Base-by-base conservation (phyloP, 345 rosid species). In the Linum usitatissimum region DNA sequence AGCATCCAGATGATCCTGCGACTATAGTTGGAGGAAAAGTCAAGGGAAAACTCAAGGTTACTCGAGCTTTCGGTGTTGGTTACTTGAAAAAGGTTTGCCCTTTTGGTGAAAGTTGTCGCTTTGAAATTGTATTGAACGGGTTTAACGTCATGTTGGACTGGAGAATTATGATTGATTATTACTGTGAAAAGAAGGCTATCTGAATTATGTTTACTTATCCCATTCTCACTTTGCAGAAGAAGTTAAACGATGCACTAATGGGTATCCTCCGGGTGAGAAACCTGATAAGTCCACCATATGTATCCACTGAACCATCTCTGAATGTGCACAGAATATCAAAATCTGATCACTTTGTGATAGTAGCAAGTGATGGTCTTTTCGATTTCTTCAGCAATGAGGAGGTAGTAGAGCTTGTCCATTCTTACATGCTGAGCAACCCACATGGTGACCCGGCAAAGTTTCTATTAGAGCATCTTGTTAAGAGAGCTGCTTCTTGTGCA, bases 11-110 rank as follows among this genome's bases (percentile, higher is more conserved):
- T 77, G 99, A 93, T 72, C 84, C 94, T 0, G 75, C 68, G 57
- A 68, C 83, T 10, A 69, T 93, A 68, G 70, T 79, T 15, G 82
- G 77, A 13, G 97, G 97, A 53, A 87, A 82, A 79, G 84, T 93
- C 71, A 93, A 90, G 81, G 97, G 99, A 56, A 93, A 90, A 71
- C 73, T 93, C 73, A 90, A 83, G 79, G 97, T 93, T 66, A 87
- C 99, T 39, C 91, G 97, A 69, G 99, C 97, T 60, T 62, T 87
- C 15, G 97, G 99, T 69, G 99, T 90, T 63, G 96, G 97, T 66
- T 90, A 90, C 90, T 71, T 93, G 61, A 93, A 93, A 74, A 86
- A 86, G 93, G 99, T 87, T 49, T 0, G 57, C 53, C 21, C 40
- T 65, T 12, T 21, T 23, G 28, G 28, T 23, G 28, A 23, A 23